Conservation (phyloP, 495 filamentous ascomycete genomes). For the Penicillium steckii region DNA sequence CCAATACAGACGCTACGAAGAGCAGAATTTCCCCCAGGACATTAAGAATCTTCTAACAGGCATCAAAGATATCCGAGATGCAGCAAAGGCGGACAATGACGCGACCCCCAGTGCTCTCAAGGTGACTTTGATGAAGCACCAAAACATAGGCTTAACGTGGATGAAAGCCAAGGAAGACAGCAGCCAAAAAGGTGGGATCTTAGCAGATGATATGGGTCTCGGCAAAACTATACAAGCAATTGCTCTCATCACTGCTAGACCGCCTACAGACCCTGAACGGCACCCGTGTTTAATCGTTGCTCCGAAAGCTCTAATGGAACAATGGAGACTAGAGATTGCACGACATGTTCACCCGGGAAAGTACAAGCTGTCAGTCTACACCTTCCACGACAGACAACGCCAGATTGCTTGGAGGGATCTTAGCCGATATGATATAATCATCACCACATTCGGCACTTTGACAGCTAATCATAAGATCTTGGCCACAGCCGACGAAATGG, state of each 20-base stretch:
- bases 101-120: slow-evolving; percentile 72
- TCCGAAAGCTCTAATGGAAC: slow-evolving; percentile 81
- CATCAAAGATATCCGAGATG: slow-evolving; percentile 71
- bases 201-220: slow-evolving; percentile 93
- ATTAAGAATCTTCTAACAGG: slow-evolving; percentile 68
- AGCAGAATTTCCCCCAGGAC: slow-evolving; percentile 48
- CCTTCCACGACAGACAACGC: slow-evolving; percentile 63
- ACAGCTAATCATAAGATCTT: slow-evolving; percentile 54
- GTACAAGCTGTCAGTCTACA: slow-evolving; percentile 61
- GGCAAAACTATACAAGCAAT: slow-evolving; percentile 93
- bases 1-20: slow-evolving; percentile 15
- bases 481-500: slow-evolving; percentile 51
- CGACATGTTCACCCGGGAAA: slow-evolving; percentile 61
- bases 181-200: slow-evolving; percentile 75
- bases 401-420: slow-evolving; percentile 59
- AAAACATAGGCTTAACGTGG: slow-evolving; percentile 81
- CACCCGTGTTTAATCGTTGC: slow-evolving; percentile 88
- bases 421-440: slow-evolving; percentile 72
- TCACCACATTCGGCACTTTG: slow-evolving; percentile 88
- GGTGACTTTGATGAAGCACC: slow-evolving; percentile 75
- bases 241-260: slow-evolving; percentile 75
- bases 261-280: slow-evolving; percentile 56
- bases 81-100: slow-evolving; percentile 62
- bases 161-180: slow-evolving; percentile 79
- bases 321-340: slow-evolving; percentile 86